Evolutionary conservation across 2,329 filamentous ascomycete genomes (phyloP).

Genomic region (Claviceps pazoutovae): DNA sequence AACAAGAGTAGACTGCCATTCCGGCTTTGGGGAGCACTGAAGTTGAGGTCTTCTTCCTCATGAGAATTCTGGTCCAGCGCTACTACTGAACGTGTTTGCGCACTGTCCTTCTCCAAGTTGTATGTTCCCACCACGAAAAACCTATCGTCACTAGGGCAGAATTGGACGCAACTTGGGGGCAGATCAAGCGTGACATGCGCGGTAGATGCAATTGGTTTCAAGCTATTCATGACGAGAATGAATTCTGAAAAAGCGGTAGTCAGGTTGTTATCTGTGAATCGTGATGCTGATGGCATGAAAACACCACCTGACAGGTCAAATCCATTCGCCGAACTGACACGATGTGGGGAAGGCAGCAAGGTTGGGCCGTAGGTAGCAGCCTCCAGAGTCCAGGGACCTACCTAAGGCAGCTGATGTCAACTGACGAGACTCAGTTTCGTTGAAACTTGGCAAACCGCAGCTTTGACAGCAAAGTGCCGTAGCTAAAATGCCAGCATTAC

Average conservation of each 20-base stretch:
- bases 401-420: neutral
- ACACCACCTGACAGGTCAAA: too few species aligned
- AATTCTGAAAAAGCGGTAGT: neutral
- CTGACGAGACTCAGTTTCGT: too few species aligned
- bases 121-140: slow-evolving; percentile 79
- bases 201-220: slow-evolving; percentile 24
- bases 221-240: slow-evolving; percentile 10
- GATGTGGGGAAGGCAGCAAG: neutral
- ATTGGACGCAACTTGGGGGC: slow-evolving; percentile 67
- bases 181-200: slow-evolving; percentile 43
- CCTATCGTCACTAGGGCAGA: slow-evolving; percentile 46
- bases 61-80: slow-evolving; percentile 8
- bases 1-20: slow-evolving; percentile 64
- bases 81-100: slow-evolving; percentile 11
- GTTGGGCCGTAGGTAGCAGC: too few species aligned
- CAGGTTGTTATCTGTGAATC: neutral
- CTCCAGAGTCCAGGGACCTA: too few species aligned
- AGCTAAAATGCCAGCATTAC: too few species aligned
- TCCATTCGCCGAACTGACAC: neutral
- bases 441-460: too few species aligned
- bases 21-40: slow-evolving; percentile 42
- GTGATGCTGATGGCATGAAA: too few species aligned
- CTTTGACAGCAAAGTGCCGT: too few species aligned
- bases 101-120: slow-evolving; percentile 44
- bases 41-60: slow-evolving; percentile 4